Evolutionary conservation across 1,139 yeast species (phyloP).

Genomic region (Hanseniaspora sp.): DNA sequence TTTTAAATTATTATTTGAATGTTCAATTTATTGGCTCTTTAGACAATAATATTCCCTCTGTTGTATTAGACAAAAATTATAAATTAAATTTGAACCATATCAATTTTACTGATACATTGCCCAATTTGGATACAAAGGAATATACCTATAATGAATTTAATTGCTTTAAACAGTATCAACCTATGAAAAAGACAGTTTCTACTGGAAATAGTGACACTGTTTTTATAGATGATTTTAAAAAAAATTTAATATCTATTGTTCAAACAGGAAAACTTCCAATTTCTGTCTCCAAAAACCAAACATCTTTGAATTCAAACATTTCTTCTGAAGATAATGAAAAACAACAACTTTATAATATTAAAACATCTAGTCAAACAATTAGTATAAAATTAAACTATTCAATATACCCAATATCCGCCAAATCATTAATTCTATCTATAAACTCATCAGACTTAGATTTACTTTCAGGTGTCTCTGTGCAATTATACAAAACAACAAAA

Average conservation of each 20-base stretch:
- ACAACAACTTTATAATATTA: neutral
- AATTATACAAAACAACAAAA: neutral
- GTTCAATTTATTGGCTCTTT: neutral
- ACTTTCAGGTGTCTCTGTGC: conserved; percentile 7
- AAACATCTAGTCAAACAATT: conserved; percentile 2
- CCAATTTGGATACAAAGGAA: neutral
- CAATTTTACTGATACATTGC: neutral
- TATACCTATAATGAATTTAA: neutral
- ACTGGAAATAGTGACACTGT: neutral
- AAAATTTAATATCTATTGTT: neutral
- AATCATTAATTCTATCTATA: neutral
- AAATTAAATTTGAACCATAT: neutral
- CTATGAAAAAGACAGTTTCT: neutral
- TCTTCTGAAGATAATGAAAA: neutral
- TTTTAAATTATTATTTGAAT: conserved; percentile 6
- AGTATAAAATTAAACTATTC: neutral
- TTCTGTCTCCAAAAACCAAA: neutral
- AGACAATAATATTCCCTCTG: neutral
- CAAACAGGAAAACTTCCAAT: neutral
- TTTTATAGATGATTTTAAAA: neutral
- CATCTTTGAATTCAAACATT: neutral
- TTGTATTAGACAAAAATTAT: neutral
- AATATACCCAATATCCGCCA: neutral
- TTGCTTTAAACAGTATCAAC: neutral
- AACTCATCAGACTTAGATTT: neutral